Base-by-base conservation (phyloP, 2,329 filamentous ascomycete species). In the Plenodomus tracheiphilus region DNA sequence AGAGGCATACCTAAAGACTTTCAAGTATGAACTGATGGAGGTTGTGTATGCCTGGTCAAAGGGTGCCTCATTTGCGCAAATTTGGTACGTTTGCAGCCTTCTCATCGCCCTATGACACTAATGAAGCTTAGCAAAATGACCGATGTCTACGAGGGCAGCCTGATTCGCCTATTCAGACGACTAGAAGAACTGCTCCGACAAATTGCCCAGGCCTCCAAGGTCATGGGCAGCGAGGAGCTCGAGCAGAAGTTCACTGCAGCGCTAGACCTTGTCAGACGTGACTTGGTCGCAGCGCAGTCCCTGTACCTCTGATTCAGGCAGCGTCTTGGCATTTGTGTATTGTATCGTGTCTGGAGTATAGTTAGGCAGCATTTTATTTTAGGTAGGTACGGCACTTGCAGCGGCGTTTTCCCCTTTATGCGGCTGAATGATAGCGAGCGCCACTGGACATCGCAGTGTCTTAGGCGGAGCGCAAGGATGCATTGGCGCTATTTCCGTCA, bases 21-120 rank as follows among this genome's bases (percentile, higher is more conserved):
- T 99, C 77, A 96, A 97, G 77, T 92, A 86, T 79, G 87, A 97
- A 77, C 79, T 99, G 42, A 97, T 99, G 93, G 93, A 97, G 68
- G 94, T 96, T 30, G 92, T 99, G 3, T 89, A 86, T 66, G 83
- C 88, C 5, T 99, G 94, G 94, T 87, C 91, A 4, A 88, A 94
- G 59, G 94, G 93, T 41, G 88, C 88, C 61, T 85, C 89, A 0
- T 99, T 99, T 77, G 85, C 89, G 1, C 86, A 96, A 62, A 97
- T 99, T 54, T 97, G 94, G 93, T 96, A 84, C 68, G 90, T 83
- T 39, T 43, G 21, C 19, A 35, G 19, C 35, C 49, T 41, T 49
- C 15, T 10, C 7, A 37, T 32, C 11, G 28, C 4, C 28, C 15
- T 32, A 32, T 11, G 28, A 32, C 6, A 32, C 28, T 32, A 32